Base-by-base conservation (phyloP, 108 stramenopile species). In the Skeletonema costatum region DNA sequence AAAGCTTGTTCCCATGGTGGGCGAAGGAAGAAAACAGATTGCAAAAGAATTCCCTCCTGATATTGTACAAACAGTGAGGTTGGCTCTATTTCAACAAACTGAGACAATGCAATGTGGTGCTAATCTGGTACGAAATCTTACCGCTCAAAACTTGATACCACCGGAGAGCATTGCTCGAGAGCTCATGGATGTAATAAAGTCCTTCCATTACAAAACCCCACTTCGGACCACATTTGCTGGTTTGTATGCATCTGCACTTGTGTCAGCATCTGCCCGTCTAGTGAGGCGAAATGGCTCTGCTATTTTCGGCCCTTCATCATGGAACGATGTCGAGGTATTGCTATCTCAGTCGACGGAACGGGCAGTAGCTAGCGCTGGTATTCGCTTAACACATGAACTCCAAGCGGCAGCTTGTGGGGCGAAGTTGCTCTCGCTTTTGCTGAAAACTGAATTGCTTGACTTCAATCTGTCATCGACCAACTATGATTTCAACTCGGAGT, bases 381-480 rank as follows among this genome's bases (percentile, higher is more conserved):
- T 44, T 46, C 30, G 68, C 19, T 33, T 78, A 19, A 62, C 77
- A 32, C 72, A 74, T 8, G 72, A 73, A 7, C 77, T 83, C 14
- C 82, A 78, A 41, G 48, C 73, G 56, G 73, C 77, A 66, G 77
- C 77, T 32, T 73, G 78, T 42, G 82, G 82, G 38, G 73, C 78
- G 9, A 79, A 78, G 60, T 10, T 78, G 36, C 77, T 83, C 46
- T 42, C 66, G 11, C 19, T 72, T 5, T 56, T 83, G 77, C 44
- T 83, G 32, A 53, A 61, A 53, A 64, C 73, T 10, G 82, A 78
- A 61, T 44, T 79, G 11, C 73, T 48, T 33, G 60, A 78, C 51
- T 61, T 64, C 6, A 42, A 39, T 17, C 74, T 73, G 4, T 59
- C 68, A 4, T 51, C 50, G 19, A 44, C 51, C 17, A 35, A 51